A percentile compares a stretch with the other conserved stretches of the same genome.
phyloP scores from a whole-genome alignment of 2,329 filamentous ascomycete species.

The Bipolaris zeicola region DNA sequence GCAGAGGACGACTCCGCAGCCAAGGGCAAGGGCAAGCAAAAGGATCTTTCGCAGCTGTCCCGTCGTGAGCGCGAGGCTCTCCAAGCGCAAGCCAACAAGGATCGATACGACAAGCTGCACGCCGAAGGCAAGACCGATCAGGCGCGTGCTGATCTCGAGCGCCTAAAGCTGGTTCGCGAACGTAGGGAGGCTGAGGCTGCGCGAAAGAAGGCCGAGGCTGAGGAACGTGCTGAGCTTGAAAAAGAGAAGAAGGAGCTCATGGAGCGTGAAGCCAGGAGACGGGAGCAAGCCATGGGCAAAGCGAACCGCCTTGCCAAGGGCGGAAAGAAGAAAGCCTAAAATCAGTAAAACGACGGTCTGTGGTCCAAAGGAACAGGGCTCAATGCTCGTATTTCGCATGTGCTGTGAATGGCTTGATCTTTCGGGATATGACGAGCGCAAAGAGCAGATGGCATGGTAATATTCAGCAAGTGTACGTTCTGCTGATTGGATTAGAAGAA shows the following conservation, averaged over 20 bases:
- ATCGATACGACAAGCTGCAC: slow-evolving; percentile 89
- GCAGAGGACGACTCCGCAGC: slow-evolving; percentile 54
- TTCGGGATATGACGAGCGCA: slow-evolving; percentile 1
- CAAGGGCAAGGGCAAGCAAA: slow-evolving; percentile 63
- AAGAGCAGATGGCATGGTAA: slow-evolving; percentile 8
- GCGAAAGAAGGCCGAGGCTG: slow-evolving; percentile 72
- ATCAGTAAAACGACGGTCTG: neutral
- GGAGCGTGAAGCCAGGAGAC: slow-evolving; percentile 55
- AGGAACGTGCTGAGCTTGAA: slow-evolving; percentile 61
- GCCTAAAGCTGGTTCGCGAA: slow-evolving; percentile 81
- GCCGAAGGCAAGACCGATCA: slow-evolving; percentile 96
- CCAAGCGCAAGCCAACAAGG: slow-evolving; percentile 85
- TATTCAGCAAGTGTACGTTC: slow-evolving; percentile 2
- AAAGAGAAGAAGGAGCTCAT: slow-evolving; percentile 59
- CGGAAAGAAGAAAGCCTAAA: slow-evolving; percentile 48
- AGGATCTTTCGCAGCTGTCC: slow-evolving; percentile 62
- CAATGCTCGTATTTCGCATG: neutral
- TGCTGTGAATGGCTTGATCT: slow-evolving; percentile 25
- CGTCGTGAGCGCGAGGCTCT: slow-evolving; percentile 76
- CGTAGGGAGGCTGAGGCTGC: slow-evolving; percentile 83
- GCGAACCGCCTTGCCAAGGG: slow-evolving; percentile 52
- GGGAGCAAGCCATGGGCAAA: slow-evolving; percentile 52
- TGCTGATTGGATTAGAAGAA: slow-evolving; percentile 13
- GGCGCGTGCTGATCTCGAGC: slow-evolving; percentile 85
- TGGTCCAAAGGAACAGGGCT: neutral